These are phyloP conservation scores for Aspergillus hortae DNA, from an alignment of 2,329 filamentous ascomycete genomes.

Conservation along the genomic window DNA sequence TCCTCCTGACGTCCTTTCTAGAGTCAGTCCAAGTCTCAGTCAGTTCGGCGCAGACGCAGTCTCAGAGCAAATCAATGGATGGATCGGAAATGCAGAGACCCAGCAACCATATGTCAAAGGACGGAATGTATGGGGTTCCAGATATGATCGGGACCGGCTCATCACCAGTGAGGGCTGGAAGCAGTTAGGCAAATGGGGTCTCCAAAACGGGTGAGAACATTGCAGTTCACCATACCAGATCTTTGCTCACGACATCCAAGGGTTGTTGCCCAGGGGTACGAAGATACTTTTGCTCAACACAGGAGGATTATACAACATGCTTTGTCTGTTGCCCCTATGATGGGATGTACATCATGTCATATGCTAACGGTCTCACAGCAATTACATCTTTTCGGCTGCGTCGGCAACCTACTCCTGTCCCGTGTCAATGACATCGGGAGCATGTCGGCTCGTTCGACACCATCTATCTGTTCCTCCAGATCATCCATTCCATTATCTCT, in stretches of 20 bases:
- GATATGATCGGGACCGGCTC: constrained; percentile 19
- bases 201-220: constrained; percentile 20
- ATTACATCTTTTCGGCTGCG: constrained; percentile 24
- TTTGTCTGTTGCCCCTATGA: constrained; percentile 14
- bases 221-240: background rate
- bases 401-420: constrained; percentile 25
- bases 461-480: constrained; percentile 14
- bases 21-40: constrained; percentile 9
- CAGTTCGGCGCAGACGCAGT: constrained; percentile 19
- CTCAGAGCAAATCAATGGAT: constrained; percentile 16
- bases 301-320: constrained; percentile 23
- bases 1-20: constrained; percentile 4
- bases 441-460: constrained; percentile 18
- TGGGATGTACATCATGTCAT: background rate
- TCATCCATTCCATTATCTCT: constrained; percentile 9
- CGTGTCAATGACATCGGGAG: constrained; percentile 26
- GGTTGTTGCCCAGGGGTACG: constrained; percentile 23
- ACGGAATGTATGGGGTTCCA: constrained; percentile 23
- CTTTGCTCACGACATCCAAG: constrained; percentile 6
- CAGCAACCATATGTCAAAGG: constrained; percentile 23
- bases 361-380: constrained; percentile 9
- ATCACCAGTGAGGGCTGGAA: constrained; percentile 25
- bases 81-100: constrained; percentile 22
- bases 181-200: constrained; percentile 24
- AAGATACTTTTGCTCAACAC: constrained; percentile 20